Evolutionary conservation across 1,139 yeast genomes (phyloP).

Genomic region (Eremothecium sinecaudum): DNA sequence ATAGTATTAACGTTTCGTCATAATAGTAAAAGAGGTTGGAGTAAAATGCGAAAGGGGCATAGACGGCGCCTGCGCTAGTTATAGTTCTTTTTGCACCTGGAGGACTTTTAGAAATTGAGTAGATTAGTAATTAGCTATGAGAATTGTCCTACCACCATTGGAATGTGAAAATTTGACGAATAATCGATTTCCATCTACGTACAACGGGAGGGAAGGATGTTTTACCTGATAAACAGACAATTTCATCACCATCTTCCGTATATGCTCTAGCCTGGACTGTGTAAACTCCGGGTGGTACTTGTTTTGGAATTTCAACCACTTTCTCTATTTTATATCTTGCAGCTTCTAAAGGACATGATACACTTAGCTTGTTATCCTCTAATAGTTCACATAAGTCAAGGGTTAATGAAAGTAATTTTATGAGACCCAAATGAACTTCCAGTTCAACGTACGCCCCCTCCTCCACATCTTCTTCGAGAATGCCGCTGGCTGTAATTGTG

Average conservation of each 20-base stretch:
- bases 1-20: too few species aligned
- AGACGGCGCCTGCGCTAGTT: too few species aligned
- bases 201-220: constrained; percentile 45
- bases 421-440: constrained; percentile 86
- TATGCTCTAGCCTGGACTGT: constrained; percentile 80
- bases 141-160: too few species aligned
- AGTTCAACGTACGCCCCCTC: constrained; percentile 93
- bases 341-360: constrained; percentile 61
- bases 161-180: too few species aligned
- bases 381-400: constrained; percentile 86
- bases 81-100: too few species aligned
- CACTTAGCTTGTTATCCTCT: constrained; percentile 59
- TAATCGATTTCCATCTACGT: too few species aligned
- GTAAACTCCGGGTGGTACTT: constrained; percentile 93
- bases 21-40: too few species aligned
- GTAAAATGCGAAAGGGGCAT: too few species aligned
- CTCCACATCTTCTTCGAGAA: constrained; percentile 43
- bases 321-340: constrained; percentile 63
- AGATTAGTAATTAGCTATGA: too few species aligned
- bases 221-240: constrained; percentile 78
- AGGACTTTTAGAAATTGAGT: too few species aligned
- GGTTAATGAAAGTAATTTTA: constrained; percentile 73
- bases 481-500: constrained; percentile 68
- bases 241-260: constrained; percentile 67
- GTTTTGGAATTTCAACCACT: constrained; percentile 75